Evolutionary conservation across 768 basidiomycete species (phyloP), one percentile per base, ranked within the genome.

Genomic region (Omphalotus guepiniiformis): DNA sequence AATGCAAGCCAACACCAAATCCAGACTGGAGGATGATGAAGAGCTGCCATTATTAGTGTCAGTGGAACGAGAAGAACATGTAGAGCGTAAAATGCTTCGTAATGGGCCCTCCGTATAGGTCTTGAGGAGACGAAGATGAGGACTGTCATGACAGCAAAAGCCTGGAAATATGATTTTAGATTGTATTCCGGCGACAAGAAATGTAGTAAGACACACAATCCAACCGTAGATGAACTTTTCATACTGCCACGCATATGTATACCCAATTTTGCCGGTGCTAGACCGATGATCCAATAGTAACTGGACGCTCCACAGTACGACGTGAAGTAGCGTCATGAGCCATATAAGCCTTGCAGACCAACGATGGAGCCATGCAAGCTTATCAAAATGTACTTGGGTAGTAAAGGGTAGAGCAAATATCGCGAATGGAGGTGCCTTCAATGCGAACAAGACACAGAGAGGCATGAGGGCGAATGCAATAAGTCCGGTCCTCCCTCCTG

Each of bases 401-500:
- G 79, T 67, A 52, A 75, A 76, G 0, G 80, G 74, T 44, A 82
- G 63, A 39, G 88, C 78, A 54, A 88, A 78, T 40, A 88, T 56
- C 47, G 87, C 86, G 55, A 88, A 83, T 0, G 88, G 85, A 9
- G 81, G 76, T 25, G 74, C 74, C 59, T 82, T 91, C 60, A 91
- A 72, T 7, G 82, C 85, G 51, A 88, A 73, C 12, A 86, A 70
- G 49, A 88, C 68, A 46, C 79, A 82, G 6, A 90, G 71, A 0
- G 88, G 88, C 39, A 87, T 67, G 23, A 88, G 71, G 2, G 84
- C 78, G 56, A 88, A 89, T 1, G 85, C 78, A 30, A 88, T 80
- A 47, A 84, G 68, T 0, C 88, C 88, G 16, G 78, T 74, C 26
- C 87, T 66, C 15, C 72, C 75, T n/a, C 78, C 82, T 1, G 79